phyloP scores from a whole-genome alignment of 805 yeast genomes.

The Starmerella apis region DNA sequence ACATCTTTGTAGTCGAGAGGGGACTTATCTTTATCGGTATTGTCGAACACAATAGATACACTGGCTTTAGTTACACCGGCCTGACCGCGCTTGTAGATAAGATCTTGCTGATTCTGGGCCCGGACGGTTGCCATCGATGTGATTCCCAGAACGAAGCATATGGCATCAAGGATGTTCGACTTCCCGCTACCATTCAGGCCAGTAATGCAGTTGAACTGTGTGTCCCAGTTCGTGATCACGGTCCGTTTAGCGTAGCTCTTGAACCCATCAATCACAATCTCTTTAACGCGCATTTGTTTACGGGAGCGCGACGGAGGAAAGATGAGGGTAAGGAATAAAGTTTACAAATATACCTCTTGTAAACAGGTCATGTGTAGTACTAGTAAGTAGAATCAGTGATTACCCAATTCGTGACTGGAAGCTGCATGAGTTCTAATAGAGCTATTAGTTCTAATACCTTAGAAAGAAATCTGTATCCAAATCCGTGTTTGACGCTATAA shows the following conservation, averaged over 20 bases:
- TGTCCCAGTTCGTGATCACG: conserved; percentile 90
- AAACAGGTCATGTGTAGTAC: not conserved
- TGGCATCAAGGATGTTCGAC: conserved; percentile 91
- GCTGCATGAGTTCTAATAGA: too few relatives aligned
- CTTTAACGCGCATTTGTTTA: conserved; percentile 74
- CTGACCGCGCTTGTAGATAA: conserved; percentile 93
- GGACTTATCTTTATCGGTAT: conserved; percentile 57
- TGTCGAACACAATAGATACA: conserved; percentile 92
- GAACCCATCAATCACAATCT: conserved; percentile 92
- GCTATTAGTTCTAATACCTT: too few relatives aligned
- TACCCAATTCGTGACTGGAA: too few relatives aligned
- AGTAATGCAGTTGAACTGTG: conserved; percentile 93
- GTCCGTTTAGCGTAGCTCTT: conserved; percentile 96
- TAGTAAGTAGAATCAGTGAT: not conserved
- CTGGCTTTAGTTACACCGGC: conserved; percentile 97
- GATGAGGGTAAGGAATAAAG: not conserved
- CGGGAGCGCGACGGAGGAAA: not conserved
- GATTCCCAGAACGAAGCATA: conserved; percentile 95
- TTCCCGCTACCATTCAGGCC: conserved; percentile 97
- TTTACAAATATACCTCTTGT: not conserved
- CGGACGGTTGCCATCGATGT: conserved; percentile 90
- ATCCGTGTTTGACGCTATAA: too few relatives aligned
- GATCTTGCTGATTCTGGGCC: conserved; percentile 84
- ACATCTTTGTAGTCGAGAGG: conserved; percentile 84
- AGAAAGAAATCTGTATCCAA: too few relatives aligned